Evolutionary conservation across 176 grass and related monocot genomes (phyloP).

Genomic region (Juncus effusus): DNA sequence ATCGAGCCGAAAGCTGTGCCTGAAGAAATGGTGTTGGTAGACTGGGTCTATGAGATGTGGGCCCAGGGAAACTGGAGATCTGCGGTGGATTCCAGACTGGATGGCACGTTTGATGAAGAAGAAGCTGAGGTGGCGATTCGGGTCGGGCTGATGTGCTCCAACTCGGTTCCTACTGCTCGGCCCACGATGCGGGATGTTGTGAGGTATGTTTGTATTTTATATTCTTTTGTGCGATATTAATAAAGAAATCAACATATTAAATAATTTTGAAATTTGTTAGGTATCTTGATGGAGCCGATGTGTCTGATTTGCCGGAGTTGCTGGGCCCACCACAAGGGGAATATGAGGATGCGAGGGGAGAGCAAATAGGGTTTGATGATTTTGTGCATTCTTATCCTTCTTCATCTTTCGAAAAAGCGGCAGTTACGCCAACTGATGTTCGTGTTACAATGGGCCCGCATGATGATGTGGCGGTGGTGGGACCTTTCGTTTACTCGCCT

Average conservation of each 20-base stretch:
- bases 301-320: conserved; percentile 44
- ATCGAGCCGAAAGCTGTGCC: conserved; percentile 49
- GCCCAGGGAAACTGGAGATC: conserved; percentile 34
- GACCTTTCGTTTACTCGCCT: conserved; percentile 45
- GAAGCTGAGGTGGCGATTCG: conserved; percentile 49
- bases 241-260: no score
- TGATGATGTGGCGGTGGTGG: conserved; percentile 25
- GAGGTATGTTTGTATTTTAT: conserved; percentile 12
- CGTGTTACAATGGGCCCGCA: background rate
- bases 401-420: conserved; percentile 54
- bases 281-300: conserved; percentile 59
- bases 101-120: conserved; percentile 31
- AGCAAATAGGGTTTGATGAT: conserved; percentile 55
- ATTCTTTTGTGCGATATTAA: background rate
- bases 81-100: conserved; percentile 54
- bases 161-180: conserved; percentile 33
- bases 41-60: conserved; percentile 76
- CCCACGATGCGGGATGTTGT: conserved; percentile 69
- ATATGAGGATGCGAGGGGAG: conserved; percentile 17
- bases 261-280: background rate
- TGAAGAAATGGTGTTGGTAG: conserved; percentile 60
- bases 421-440: background rate
- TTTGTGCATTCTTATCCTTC: conserved; percentile 78
- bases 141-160: conserved; percentile 69
- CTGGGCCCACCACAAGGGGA: conserved; percentile 24